A percentile compares a stretch with the other conserved stretches of the same genome.
Conservation (phyloP, 2,329 filamentous ascomycete genomes). For the Aspergillus melleus region DNA sequence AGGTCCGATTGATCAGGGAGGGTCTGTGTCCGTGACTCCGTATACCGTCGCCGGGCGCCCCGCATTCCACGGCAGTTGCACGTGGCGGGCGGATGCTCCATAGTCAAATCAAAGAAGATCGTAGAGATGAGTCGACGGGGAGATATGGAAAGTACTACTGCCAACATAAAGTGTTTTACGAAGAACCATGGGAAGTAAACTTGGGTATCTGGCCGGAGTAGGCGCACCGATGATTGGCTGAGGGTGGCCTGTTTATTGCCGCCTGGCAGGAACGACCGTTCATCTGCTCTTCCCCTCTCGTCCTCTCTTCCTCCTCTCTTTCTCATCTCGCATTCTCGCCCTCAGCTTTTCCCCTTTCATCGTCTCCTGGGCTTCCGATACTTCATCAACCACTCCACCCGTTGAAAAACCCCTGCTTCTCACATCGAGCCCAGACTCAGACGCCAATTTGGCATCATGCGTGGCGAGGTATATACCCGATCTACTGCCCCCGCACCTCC, state of each 20-base stretch:
- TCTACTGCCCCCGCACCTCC: slow-evolving; percentile 17
- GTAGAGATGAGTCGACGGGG: too few relatives aligned
- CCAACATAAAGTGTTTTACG: too few relatives aligned
- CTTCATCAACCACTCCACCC: not conserved
- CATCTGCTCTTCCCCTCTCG: slow-evolving; percentile 1
- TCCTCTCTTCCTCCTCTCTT: slow-evolving; percentile 3
- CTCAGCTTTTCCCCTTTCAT: not conserved
- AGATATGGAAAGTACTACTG: too few relatives aligned
- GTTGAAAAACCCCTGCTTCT: not conserved
- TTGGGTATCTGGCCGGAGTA: not conserved
- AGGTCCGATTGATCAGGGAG: not conserved
- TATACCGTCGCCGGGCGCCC: too few relatives aligned
- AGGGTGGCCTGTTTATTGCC: slow-evolving; percentile 9
- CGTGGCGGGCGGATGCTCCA: not conserved
- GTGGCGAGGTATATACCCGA: slow-evolving; percentile 34
- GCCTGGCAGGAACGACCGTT: slow-evolving; percentile 12
- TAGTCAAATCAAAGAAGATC: not conserved
- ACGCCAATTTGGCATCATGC: slow-evolving; percentile 28
- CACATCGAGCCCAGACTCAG: not conserved
- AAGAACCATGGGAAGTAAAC: too few relatives aligned
- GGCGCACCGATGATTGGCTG: slow-evolving; percentile 9
- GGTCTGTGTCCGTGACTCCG: not conserved
- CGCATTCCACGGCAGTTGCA: not conserved
- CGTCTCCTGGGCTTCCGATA: not conserved
- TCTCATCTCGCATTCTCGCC: not conserved